phyloP scores from a whole-genome alignment of 75 land plant species.

The Adiantum capillusveneris region DNA sequence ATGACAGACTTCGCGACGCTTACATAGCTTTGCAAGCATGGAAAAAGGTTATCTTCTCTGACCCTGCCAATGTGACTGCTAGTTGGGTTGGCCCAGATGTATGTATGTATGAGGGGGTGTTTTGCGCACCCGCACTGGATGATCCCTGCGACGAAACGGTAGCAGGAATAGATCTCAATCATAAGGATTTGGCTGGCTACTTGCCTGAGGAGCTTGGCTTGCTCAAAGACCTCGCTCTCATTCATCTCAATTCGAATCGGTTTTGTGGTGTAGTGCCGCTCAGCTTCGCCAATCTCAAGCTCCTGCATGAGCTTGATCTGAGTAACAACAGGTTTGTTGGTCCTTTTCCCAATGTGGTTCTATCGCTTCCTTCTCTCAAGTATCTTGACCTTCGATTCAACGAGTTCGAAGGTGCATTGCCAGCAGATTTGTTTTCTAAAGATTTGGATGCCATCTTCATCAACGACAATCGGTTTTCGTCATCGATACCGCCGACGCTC shows the following conservation, averaged over 20 bases:
- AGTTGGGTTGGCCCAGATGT: conserved; percentile 56
- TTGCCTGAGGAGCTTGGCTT: conserved; percentile 69
- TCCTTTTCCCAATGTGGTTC: conserved; percentile 49
- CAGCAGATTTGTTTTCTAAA: conserved; percentile 43
- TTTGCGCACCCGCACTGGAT: conserved; percentile 37
- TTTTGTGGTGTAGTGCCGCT: conserved; percentile 61
- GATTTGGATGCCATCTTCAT: conserved; percentile 65
- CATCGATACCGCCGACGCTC: conserved; percentile 48
- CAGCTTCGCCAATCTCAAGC: conserved; percentile 35
- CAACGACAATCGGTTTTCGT: conserved; percentile 48
- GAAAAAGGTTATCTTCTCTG: conserved; percentile 27
- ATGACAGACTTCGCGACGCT: no score
- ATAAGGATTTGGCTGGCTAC: conserved; percentile 60
- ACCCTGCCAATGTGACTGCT: conserved; percentile 37
- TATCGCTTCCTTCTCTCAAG: conserved; percentile 40
- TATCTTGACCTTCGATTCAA: conserved; percentile 68
- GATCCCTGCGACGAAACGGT: conserved; percentile 26
- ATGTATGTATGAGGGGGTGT: conserved; percentile 57
- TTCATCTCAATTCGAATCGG: conserved; percentile 64
- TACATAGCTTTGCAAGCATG: no score
- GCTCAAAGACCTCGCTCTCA: conserved; percentile 52
- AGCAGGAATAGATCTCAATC: conserved; percentile 66
- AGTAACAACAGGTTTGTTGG: conserved; percentile 70
- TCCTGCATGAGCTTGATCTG: conserved; percentile 58
- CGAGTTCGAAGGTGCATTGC: conserved; percentile 59